Evolutionary conservation across 495 filamentous ascomycete species (phyloP), one percentile per base, ranked within the genome.

Genomic region (Oidiodendron maius): DNA sequence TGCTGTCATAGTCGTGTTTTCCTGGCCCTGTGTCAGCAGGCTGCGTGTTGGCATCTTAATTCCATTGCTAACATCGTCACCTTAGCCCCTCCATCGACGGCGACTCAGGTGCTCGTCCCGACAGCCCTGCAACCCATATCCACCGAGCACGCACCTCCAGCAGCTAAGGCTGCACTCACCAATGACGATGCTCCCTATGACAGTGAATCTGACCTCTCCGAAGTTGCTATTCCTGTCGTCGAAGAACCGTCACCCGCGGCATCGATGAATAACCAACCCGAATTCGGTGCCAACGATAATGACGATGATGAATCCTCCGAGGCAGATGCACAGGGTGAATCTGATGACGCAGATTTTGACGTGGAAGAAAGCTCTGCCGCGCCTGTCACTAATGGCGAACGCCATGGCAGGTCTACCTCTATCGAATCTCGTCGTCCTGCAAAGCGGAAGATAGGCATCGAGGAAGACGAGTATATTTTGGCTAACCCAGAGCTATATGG

Each of bases 401-500:
- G 70, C 50, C 73, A 72, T 53, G 73, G 78, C 57, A 79, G 78
- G 49, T 87, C 82, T 56, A 75, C 78, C 57, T 89, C 88, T 26
- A 68, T 77, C 49, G 78, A 81, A 50, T 79, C 80, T 25, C 70
- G 70, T 34, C 77, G 77, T 55, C 76, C 77, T 34, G 62, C 76
- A 20, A 96, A 96, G 74, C 82, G 89, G 56, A 95, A 91, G 70
- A 76, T 77, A 20, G 72, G 74, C 32, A 68, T 70, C 20, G 76
- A 82, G 17, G 84, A 86, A 37, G 87, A 94, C 23, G 84, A 91
- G 18, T 87, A 80, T 56, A 96, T 96, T 55, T 74, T 80, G 53
- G 82, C 89, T 60, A 90, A 98, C 62, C 93, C 93, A n/a, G 93
- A 96, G 61, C 71, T 98, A 16, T 98, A 96, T 68, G 93, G 91